phyloP scores from a whole-genome alignment of 768 basidiomycete genomes.

The Cytidiella melzeri region DNA sequence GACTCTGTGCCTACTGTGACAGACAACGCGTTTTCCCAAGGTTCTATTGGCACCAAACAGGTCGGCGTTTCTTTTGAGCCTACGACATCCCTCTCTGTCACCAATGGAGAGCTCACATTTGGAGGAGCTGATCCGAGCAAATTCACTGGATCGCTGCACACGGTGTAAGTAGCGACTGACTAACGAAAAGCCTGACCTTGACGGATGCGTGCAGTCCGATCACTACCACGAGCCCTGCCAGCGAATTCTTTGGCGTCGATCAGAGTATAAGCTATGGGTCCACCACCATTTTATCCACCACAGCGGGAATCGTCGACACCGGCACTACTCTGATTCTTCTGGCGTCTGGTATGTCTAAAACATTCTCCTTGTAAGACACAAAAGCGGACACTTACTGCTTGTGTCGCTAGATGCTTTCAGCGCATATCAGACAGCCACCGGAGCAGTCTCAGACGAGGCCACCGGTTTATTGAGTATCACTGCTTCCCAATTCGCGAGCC shows the following conservation, averaged over 20 bases:
- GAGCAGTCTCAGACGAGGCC: conserved; percentile 19
- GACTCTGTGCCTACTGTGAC: conserved; percentile 32
- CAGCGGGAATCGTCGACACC: conserved; percentile 32
- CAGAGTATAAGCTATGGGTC: conserved; percentile 23
- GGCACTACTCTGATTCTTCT: conserved; percentile 31
- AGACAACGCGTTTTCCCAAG: conserved; percentile 42
- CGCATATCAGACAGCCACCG: conserved; percentile 21
- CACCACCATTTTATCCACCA: conserved; percentile 17
- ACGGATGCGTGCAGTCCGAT: conserved; percentile 21
- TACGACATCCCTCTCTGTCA: conserved; percentile 24
- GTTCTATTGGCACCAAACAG: conserved; percentile 33
- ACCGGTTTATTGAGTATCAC: conserved; percentile 28
- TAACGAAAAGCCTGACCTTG: conserved; percentile 27
- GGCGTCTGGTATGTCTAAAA: conserved; percentile 21
- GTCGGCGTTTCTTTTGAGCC: conserved; percentile 48
- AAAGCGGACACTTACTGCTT: too few relatives aligned
- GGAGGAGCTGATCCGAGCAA: conserved; percentile 11
- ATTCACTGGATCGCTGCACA: conserved; percentile 2
- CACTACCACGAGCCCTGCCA: conserved; percentile 19
- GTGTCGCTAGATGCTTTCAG: conserved; percentile 18
- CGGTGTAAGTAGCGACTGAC: conserved; percentile 26
- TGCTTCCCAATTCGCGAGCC: conserved; percentile 18
- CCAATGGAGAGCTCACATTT: conserved; percentile 19
- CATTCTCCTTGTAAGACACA: too few relatives aligned
- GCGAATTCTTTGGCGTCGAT: conserved; percentile 24